Conservation (phyloP, 2,329 filamentous ascomycete genomes). For the Cladosporium sp. region DNA sequence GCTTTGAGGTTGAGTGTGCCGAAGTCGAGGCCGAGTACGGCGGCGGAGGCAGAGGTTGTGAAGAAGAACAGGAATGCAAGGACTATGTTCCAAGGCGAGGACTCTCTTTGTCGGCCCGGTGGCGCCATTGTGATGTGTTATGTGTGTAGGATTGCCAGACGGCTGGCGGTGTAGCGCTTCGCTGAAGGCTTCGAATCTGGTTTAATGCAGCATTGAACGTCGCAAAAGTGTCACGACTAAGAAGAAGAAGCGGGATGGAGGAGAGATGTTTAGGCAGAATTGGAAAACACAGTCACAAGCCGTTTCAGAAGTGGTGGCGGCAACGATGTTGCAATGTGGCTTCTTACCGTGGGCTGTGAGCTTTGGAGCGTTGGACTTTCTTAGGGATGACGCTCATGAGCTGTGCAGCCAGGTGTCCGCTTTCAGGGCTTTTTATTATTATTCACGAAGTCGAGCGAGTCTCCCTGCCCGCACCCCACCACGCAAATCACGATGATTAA, state of each 20-base stretch:
- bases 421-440: neutral
- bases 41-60: slow-evolving; percentile 55
- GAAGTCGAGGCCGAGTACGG: slow-evolving; percentile 87
- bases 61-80: slow-evolving; percentile 10
- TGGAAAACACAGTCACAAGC: neutral
- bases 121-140: slow-evolving; percentile 5
- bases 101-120: neutral
- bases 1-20: slow-evolving; percentile 98
- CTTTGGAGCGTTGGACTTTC: slow-evolving; percentile 8
- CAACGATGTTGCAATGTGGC: slow-evolving; percentile 11
- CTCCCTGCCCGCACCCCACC: neutral
- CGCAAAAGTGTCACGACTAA: neutral
- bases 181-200: slow-evolving; percentile 1
- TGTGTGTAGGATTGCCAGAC: neutral
- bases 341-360: slow-evolving; percentile 8
- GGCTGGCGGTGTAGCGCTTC: slow-evolving; percentile 12
- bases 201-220: slow-evolving; percentile 8
- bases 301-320: slow-evolving; percentile 4
- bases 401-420: slow-evolving; percentile 6
- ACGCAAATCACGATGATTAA: neutral
- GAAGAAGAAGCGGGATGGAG: neutral
- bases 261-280: neutral
- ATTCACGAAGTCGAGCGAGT: neutral
- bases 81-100: slow-evolving; percentile 5
- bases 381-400: neutral